phyloP scores from a whole-genome alignment of 1,284 basidiomycete genomes.

The Irpex rosettiformis region DNA sequence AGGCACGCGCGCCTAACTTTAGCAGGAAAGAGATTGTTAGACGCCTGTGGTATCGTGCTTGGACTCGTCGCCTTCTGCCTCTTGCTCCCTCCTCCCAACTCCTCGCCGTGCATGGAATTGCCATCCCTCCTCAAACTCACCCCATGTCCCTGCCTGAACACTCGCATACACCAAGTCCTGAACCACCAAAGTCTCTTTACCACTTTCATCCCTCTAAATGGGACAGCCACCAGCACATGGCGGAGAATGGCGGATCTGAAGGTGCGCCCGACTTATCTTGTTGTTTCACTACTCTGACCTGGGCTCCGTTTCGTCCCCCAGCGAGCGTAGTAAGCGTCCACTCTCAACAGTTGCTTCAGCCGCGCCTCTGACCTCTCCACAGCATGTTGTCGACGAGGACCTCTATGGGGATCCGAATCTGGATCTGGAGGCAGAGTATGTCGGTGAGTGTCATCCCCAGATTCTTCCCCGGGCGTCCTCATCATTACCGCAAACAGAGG shows the following conservation, averaged over 20 bases:
- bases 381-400: constrained; percentile 9
- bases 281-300: not conserved
- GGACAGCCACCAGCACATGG: constrained; percentile 13
- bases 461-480: not conserved
- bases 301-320: not conserved
- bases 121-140: not conserved
- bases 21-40: not conserved
- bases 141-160: constrained; percentile 11
- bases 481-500: constrained; percentile 24
- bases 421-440: constrained; percentile 14
- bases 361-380: not conserved
- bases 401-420: constrained; percentile 14
- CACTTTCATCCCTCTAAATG: constrained; percentile 12
- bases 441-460: constrained; percentile 5
- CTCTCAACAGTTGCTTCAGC: not conserved
- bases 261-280: constrained; percentile 5
- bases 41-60: not conserved
- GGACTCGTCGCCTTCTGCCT: not conserved
- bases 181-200: constrained; percentile 11
- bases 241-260: constrained; percentile 11
- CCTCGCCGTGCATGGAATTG: constrained; percentile 1
- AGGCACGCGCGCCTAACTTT: constrained; percentile 3
- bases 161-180: constrained; percentile 9
- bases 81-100: not conserved
- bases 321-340: constrained; percentile 12